phyloP scores from a whole-genome alignment of 176 grass and related monocot genomes.

The Miscanthus lutarioriparius region DNA sequence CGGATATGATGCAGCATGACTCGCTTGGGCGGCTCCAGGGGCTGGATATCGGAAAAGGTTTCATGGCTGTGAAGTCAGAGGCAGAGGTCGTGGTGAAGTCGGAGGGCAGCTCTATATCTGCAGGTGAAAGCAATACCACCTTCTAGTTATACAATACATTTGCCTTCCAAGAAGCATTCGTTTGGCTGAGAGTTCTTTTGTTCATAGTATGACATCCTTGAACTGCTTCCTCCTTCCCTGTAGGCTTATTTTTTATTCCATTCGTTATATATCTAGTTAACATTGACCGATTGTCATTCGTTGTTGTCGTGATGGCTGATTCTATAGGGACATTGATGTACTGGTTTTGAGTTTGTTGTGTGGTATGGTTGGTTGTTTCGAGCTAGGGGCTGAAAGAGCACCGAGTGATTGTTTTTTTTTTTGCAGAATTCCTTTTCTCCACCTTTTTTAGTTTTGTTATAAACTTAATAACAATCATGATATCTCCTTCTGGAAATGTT shows the following conservation, averaged over 20 bases:
- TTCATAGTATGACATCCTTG: slow-evolving; percentile 63
- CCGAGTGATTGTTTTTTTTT: slow-evolving; percentile 24
- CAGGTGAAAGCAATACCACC: slow-evolving; percentile 75
- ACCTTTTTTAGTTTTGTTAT: slow-evolving; percentile 34
- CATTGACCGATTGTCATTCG: slow-evolving; percentile 39
- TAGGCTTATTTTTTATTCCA: slow-evolving; percentile 58
- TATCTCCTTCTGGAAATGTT: not conserved
- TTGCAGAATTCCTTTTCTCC: slow-evolving; percentile 14
- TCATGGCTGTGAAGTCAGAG: slow-evolving; percentile 63
- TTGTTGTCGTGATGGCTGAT: slow-evolving; percentile 13
- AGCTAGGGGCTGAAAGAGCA: slow-evolving; percentile 27
- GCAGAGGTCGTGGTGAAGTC: slow-evolving; percentile 57
- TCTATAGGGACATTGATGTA: slow-evolving; percentile 37
- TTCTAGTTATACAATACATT: slow-evolving; percentile 55
- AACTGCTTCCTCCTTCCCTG: not conserved
- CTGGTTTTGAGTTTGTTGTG: slow-evolving; percentile 46
- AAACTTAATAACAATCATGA: slow-evolving; percentile 9
- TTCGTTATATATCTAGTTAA: slow-evolving; percentile 62
- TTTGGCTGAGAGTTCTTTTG: slow-evolving; percentile 54
- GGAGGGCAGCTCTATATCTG: slow-evolving; percentile 72
- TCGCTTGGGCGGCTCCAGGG: slow-evolving; percentile 65
- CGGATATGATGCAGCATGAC: slow-evolving; percentile 88
- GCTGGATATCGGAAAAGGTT: slow-evolving; percentile 79
- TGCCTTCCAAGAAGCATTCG: slow-evolving; percentile 21
- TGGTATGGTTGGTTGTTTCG: slow-evolving; percentile 31